Base-by-base conservation (phyloP, 2,329 filamentous ascomycete species). In the Cytospora chrysosperma region DNA sequence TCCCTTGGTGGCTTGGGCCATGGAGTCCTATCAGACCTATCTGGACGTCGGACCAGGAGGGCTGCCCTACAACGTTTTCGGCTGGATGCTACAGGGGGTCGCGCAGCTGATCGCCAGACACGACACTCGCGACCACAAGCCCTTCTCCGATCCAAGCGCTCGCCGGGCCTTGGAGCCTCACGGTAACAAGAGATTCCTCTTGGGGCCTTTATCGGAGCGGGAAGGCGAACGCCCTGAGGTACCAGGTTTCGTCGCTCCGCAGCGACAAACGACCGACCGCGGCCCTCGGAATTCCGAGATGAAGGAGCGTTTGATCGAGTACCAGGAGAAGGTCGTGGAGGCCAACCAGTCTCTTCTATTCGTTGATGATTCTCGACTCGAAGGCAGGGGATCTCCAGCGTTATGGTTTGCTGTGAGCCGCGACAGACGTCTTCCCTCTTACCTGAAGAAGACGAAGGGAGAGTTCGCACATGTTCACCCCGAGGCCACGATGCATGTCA, bases 11-110 rank as follows among this genome's bases (percentile, higher is more conserved):
- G 67, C 70, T 15, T 71, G 73, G 61, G 67, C 69, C 17, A 58
- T 68, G 49, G 65, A 68, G 19, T 72, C 71, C 65, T 81, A 81
- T 70, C 71, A 67, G 4, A 71, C 69, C 56, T 81, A 71, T 68
- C 71, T 78, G 21, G 73, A 75, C 1, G 73, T 81, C 52, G 79
- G 79, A 4, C 75, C 73, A 3, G 78, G 79, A 64, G 79, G 79
- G 17, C 61, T 80, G 0, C 78, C 79, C 0, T 72, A 78, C 67
- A 78, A 79, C 57, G 30, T 75, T 19, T 34, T 70, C n/a, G 79
- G 79, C 40, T 82, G 77, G 76, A 69, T 78, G 1, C 26, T 75
- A 1, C 77, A 79, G 64, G 67, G 71, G 8, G 19, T 67, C 7
- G 56, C 75, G 17, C 74, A 74, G 56, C 64, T 71, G 1, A 24